Conservation (phyloP, 441 rosid species). For the Syzygium syzygioides region DNA sequence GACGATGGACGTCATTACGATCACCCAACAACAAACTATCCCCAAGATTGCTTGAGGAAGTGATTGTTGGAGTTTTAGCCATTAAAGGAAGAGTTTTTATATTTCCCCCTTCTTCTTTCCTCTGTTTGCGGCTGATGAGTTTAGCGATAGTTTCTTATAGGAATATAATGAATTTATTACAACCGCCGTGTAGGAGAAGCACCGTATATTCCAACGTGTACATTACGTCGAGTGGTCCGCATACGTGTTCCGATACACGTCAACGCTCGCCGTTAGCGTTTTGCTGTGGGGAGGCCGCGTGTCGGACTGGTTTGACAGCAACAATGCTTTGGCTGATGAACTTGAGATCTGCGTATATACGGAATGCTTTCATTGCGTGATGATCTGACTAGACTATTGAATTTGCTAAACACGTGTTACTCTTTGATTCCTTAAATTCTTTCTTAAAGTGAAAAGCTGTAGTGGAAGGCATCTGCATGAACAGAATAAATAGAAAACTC, state of each 20-base stretch:
- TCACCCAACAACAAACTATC: background rate
- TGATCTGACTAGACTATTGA: background rate
- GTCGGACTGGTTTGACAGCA: background rate
- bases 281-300: background rate
- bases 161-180: background rate
- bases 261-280: background rate
- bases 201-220: background rate
- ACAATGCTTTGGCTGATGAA: too few species aligned
- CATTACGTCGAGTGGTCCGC: background rate
- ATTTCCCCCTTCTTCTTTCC: background rate
- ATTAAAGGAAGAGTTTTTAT: background rate
- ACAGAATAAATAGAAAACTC: background rate
- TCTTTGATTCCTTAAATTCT: background rate
- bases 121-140: background rate
- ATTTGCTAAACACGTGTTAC: background rate
- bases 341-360: background rate
- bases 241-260: background rate
- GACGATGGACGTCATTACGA: background rate
- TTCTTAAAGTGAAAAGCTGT: background rate
- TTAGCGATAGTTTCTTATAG: background rate
- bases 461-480: background rate
- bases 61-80: background rate
- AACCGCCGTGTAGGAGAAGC: background rate
- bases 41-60: background rate
- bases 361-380: background rate